Conservation (phyloP, 257 asterid species). For the Solanum gandarillasii region DNA sequence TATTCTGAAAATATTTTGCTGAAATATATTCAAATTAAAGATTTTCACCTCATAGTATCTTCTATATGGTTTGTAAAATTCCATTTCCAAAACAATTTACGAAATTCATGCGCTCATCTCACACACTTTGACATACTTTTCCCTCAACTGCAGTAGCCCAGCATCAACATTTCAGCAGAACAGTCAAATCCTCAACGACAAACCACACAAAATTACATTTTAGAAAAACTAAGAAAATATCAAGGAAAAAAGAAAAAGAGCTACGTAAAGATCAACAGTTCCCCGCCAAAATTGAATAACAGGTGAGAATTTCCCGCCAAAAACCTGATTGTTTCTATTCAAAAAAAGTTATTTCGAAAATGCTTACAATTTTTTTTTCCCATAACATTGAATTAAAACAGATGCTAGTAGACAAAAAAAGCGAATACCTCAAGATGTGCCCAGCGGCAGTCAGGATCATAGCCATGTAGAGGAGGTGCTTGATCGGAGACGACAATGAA, state of each 20-base stretch:
- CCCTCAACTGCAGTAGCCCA: background rate
- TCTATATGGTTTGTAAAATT: background rate
- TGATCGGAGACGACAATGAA: slow-evolving; percentile 46
- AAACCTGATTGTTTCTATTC: background rate
- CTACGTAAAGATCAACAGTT: background rate
- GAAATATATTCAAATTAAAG: background rate
- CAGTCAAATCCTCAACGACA: background rate
- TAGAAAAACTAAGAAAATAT: background rate
- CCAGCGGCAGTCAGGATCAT: slow-evolving; percentile 52
- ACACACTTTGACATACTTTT: background rate
- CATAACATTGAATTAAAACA: background rate
- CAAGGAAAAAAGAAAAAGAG: too few relatives aligned
- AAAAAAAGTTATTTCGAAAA: background rate
- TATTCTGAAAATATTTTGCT: background rate
- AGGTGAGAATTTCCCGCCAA: slow-evolving; percentile 19
- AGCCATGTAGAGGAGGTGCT: slow-evolving; percentile 37
- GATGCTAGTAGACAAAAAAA: background rate
- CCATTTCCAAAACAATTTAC: background rate
- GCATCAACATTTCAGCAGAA: background rate
- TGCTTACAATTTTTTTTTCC: background rate
- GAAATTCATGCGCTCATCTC: background rate
- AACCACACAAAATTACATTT: background rate
- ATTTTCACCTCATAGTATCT: background rate
- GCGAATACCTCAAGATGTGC: slow-evolving; percentile 39
- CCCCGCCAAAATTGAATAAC: slow-evolving; percentile 7